These are phyloP conservation scores for Ilyonectria sp. DNA, from an alignment of 2,329 filamentous ascomycete species.

Conservation along the genomic window DNA sequence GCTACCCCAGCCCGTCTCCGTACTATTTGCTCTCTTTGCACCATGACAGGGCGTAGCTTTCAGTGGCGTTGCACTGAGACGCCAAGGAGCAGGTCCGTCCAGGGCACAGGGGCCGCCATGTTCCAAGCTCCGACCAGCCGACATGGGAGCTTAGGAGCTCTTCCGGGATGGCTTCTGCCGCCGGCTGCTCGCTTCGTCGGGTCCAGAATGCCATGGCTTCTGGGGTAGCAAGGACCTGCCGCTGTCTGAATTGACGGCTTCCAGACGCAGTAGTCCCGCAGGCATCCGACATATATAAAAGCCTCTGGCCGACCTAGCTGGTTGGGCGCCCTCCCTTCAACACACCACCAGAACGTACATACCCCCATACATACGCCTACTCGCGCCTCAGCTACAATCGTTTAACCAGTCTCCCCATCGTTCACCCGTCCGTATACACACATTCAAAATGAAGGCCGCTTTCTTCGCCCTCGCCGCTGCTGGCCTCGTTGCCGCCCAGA, in stretches of 20 bases:
- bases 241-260: neutral
- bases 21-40: neutral
- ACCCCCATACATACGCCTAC: neutral
- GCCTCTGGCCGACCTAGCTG: neutral
- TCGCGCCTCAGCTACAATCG: conserved; percentile 22
- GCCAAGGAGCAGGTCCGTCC: neutral
- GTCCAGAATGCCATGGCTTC: neutral
- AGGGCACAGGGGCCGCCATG: neutral
- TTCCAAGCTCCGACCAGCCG: conserved; percentile 6
- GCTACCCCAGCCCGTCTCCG: neutral
- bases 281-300: neutral
- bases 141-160: conserved; percentile 1
- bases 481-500: conserved; percentile 57
- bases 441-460: conserved; percentile 59
- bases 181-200: neutral
- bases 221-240: neutral
- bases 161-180: neutral
- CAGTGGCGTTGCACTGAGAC: neutral
- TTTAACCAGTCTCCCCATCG: conserved; percentile 17
- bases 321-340: neutral
- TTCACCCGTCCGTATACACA: neutral
- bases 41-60: neutral
- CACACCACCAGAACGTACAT: conserved; percentile 1
- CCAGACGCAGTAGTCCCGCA: neutral
- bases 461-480: conserved; percentile 52